A percentile compares a stretch with the other conserved stretches of the same genome.
These are phyloP conservation scores for Atkinsonella texensis DNA, from an alignment of 2,329 filamentous ascomycete genomes.

Conservation along the genomic window DNA sequence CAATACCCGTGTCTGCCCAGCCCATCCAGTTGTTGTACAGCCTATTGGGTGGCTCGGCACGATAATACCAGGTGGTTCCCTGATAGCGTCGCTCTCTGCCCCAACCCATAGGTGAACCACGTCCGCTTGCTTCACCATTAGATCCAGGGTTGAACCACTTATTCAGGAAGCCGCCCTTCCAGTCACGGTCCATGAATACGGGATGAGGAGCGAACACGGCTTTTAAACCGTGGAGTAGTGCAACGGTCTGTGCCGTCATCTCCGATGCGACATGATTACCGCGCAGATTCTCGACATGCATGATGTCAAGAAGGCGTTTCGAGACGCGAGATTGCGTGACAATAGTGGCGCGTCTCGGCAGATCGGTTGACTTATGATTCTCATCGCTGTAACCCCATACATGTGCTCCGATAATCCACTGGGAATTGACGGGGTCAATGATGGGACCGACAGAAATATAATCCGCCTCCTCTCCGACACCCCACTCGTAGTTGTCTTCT, in stretches of 20 bases:
- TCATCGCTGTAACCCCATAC: constrained; percentile 52
- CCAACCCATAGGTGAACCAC: constrained; percentile 47
- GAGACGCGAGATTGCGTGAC: constrained; percentile 66
- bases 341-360: constrained; percentile 65
- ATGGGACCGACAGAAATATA: constrained; percentile 67
- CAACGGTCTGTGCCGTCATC: constrained; percentile 64
- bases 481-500: constrained; percentile 62
- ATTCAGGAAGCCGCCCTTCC: constrained; percentile 42
- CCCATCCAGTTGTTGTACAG: constrained; percentile 54
- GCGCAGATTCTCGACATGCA: constrained; percentile 64
- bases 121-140: constrained; percentile 40
- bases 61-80: constrained; percentile 51
- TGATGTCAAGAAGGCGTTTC: constrained; percentile 57
- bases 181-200: constrained; percentile 66
- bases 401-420: constrained; percentile 59
- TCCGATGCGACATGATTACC: constrained; percentile 70
- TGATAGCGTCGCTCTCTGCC: constrained; percentile 44
- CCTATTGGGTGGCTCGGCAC: constrained; percentile 42
- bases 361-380: constrained; percentile 36
- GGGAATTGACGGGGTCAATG: constrained; percentile 60
- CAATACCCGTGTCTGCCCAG: constrained; percentile 41
- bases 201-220: constrained; percentile 69
- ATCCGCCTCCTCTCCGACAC: constrained; percentile 64
- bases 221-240: constrained; percentile 68
- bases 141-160: constrained; percentile 50